Evolutionary conservation across 805 yeast genomes (phyloP).

Genomic region (Cyberlindnera subsufficiens): DNA sequence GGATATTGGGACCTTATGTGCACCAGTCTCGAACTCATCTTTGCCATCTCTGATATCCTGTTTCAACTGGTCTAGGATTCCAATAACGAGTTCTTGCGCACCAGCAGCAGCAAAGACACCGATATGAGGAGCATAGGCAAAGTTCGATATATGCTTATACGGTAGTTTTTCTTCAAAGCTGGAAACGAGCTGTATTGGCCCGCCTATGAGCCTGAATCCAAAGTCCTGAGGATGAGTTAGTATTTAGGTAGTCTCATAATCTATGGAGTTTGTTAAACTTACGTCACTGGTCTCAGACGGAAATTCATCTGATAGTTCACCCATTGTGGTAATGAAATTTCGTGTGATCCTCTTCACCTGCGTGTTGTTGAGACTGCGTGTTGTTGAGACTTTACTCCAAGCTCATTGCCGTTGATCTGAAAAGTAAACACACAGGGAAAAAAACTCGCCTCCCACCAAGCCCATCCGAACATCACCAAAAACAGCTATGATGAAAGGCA

Average conservation of each 20-base stretch:
- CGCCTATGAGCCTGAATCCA: slow-evolving; percentile 37
- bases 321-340: slow-evolving; percentile 4
- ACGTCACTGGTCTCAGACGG: slow-evolving; percentile 16
- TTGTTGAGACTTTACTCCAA: too few relatives aligned
- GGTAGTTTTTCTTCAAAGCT: slow-evolving; percentile 30
- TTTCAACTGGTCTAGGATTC: slow-evolving; percentile 28
- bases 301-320: slow-evolving; percentile 16
- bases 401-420: too few relatives aligned
- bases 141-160: slow-evolving; percentile 29
- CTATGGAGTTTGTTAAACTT: slow-evolving; percentile 4
- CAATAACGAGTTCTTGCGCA: slow-evolving; percentile 29
- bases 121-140: slow-evolving; percentile 30
- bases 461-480: too few relatives aligned
- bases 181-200: slow-evolving; percentile 28
- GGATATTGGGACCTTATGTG: slow-evolving; percentile 14
- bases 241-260: neutral
- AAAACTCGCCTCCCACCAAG: too few relatives aligned
- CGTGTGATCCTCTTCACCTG: neutral
- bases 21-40: slow-evolving; percentile 15
- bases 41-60: slow-evolving; percentile 20
- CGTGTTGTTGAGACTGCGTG: too few relatives aligned
- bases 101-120: slow-evolving; percentile 35
- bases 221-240: slow-evolving; percentile 27
- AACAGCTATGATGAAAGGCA: too few relatives aligned
- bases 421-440: too few relatives aligned